Percentiles rank a stretch among this genome's conserved stretches.
phyloP scores from a whole-genome alignment of 805 yeast species.

The Nakazawaea peltata region DNA sequence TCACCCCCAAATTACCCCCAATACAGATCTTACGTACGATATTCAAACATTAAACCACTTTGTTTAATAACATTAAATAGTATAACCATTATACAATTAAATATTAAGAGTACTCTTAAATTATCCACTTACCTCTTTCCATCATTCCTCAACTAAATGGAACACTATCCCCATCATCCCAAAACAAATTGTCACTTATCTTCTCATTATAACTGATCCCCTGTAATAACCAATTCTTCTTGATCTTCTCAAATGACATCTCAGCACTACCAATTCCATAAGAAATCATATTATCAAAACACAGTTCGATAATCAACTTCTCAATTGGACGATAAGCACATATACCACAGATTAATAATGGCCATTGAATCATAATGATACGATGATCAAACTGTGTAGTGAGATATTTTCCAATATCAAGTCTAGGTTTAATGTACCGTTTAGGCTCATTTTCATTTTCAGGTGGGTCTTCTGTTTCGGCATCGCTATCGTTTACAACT shows the following conservation, averaged over 20 bases:
- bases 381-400: slow-evolving; percentile 25
- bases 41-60: too few relatives aligned
- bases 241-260: slow-evolving; percentile 21
- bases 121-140: too few relatives aligned
- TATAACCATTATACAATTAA: too few relatives aligned
- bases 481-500: slow-evolving; percentile 1
- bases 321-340: slow-evolving; percentile 22
- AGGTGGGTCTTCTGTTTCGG: neutral
- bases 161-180: slow-evolving; percentile 26
- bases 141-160: slow-evolving; percentile 20
- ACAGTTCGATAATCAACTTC: slow-evolving; percentile 24
- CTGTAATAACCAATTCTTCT: slow-evolving; percentile 23
- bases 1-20: too few relatives aligned
- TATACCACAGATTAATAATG: slow-evolving; percentile 25
- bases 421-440: slow-evolving; percentile 1
- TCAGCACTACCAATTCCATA: slow-evolving; percentile 29
- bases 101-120: too few relatives aligned
- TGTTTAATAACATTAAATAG: too few relatives aligned
- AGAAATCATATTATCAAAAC: slow-evolving; percentile 24
- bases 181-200: slow-evolving; percentile 18
- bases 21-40: too few relatives aligned
- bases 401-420: slow-evolving; percentile 20
- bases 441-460: neutral
- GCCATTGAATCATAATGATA: slow-evolving; percentile 30
- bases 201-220: slow-evolving; percentile 13